Conservation (phyloP, 176 grass and related monocot species). For the Avena sativa region DNA sequence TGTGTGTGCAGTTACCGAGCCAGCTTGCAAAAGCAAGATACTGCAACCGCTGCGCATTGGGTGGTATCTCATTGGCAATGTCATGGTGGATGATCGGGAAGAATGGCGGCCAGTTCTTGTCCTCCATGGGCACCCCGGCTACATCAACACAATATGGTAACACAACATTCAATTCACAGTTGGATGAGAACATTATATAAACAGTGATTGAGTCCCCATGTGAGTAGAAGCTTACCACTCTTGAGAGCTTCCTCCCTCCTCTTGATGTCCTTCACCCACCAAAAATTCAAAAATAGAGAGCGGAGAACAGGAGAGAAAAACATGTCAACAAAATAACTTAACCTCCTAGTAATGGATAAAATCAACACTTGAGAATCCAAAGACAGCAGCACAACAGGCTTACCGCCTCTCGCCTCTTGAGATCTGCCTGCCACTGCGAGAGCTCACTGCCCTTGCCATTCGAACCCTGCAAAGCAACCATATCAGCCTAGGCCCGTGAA, state of each 20-base stretch:
- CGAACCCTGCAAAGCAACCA: conserved; percentile 51
- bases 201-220: conserved; percentile 6
- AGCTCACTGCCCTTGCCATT: conserved; percentile 73
- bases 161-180: neutral
- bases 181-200: conserved; percentile 4
- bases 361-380: conserved; percentile 25
- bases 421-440: conserved; percentile 76
- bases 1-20: conserved; percentile 58
- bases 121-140: conserved; percentile 75
- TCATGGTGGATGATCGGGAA: conserved; percentile 94
- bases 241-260: conserved; percentile 75
- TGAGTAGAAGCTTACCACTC: conserved; percentile 48
- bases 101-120: conserved; percentile 89
- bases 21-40: conserved; percentile 91
- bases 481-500: neutral
- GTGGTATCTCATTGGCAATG: conserved; percentile 89
- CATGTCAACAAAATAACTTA: conserved; percentile 24
- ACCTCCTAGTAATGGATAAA: neutral
- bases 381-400: conserved; percentile 6
- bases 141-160: neutral
- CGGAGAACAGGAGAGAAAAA: neutral
- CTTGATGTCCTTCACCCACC: conserved; percentile 67
- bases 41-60: conserved; percentile 81
- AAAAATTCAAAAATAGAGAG: conserved; percentile 28
- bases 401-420: conserved; percentile 75